Evolutionary conservation across 2,329 filamentous ascomycete species (phyloP), one percentile per base, ranked within the genome.

Genomic region (Clonostachys byssicola): DNA sequence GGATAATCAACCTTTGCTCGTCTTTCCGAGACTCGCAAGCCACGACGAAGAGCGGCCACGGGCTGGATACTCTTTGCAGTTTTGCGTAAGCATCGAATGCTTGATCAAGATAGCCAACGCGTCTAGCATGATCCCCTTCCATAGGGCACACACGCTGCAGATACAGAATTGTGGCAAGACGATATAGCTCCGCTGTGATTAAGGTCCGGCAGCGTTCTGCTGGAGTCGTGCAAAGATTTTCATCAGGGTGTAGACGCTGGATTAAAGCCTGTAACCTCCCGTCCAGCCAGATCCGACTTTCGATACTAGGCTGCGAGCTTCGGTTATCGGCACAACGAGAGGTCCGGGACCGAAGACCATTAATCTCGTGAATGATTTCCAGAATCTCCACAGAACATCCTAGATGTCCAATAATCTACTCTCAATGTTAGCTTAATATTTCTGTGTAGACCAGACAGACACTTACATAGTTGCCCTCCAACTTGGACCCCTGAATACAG

Each of bases 131-230:
- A 33, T 59, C 53, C 5, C 47, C 51, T 46, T 51, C 12, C 40
- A 43, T 33, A 45, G 56, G 44, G 58, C 56, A 23, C 43, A 62
- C 55, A 34, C 62, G 63, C 40, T 69, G 63, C 7, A 72, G 65
- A 49, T 76, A 77, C 2, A 77, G 62, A 34, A 71, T 62, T 2
- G 73, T 64, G 1, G 72, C 74, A 17, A 77, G 63, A 6, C 73
- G 69, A 50, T 77, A 78, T n/a, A 77, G 64, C 55, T 77, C 73
- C 10, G 74, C 73, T 5, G 74, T 77, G 38, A 65, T 62, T 5
- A 57, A 42, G 59, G 61, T 53, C 69, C 64, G 57, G 30, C 64
- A 50, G 39, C 60, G 56, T 23, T 51, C 54, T 48, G 54, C 47
- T 38, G 55, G 47, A 49, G 61, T 63, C 54, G 54, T 60, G 39